Percentiles rank a stretch among this genome's conserved stretches.
phyloP scores from a whole-genome alignment of 305 asterid species.

The Solanum chacoense region DNA sequence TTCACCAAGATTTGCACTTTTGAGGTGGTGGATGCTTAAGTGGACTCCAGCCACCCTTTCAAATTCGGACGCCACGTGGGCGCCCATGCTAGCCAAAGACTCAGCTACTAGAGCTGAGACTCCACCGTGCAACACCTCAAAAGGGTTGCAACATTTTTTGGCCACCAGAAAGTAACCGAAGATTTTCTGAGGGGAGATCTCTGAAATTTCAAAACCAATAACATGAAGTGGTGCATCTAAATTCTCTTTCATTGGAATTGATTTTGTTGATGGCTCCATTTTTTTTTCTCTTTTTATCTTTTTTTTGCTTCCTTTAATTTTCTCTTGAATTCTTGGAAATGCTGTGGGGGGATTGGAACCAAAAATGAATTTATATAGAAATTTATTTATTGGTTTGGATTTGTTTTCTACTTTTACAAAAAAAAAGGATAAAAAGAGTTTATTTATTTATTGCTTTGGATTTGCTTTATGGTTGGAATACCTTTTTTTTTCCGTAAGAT shows the following conservation, averaged over 20 bases:
- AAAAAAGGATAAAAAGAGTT: no score
- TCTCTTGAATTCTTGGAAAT: not conserved
- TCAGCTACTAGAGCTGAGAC: slow-evolving; percentile 75
- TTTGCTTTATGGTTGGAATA: no score
- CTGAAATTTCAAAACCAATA: slow-evolving; percentile 57
- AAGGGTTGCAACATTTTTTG: slow-evolving; percentile 44
- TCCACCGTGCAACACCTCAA: slow-evolving; percentile 70
- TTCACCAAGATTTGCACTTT: slow-evolving; percentile 57
- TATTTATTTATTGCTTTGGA: no score
- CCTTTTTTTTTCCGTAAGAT: no score
- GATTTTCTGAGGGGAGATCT: slow-evolving; percentile 42
- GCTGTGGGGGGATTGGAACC: not conserved
- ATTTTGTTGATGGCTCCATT: not conserved
- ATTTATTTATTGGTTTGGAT: not conserved
- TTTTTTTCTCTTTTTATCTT: not conserved
- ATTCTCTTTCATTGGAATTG: slow-evolving; percentile 25
- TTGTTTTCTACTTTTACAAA: no score
- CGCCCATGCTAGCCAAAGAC: slow-evolving; percentile 71
- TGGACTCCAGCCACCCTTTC: slow-evolving; percentile 69
- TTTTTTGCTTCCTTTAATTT: not conserved
- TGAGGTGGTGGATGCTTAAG: slow-evolving; percentile 59
- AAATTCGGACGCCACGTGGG: slow-evolving; percentile 52
- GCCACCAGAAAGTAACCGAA: slow-evolving; percentile 46
- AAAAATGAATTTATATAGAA: not conserved
- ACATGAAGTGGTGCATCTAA: slow-evolving; percentile 45